phyloP scores from a whole-genome alignment of 2,329 filamentous ascomycete species.

The Stagonosporopsis vannaccii region DNA sequence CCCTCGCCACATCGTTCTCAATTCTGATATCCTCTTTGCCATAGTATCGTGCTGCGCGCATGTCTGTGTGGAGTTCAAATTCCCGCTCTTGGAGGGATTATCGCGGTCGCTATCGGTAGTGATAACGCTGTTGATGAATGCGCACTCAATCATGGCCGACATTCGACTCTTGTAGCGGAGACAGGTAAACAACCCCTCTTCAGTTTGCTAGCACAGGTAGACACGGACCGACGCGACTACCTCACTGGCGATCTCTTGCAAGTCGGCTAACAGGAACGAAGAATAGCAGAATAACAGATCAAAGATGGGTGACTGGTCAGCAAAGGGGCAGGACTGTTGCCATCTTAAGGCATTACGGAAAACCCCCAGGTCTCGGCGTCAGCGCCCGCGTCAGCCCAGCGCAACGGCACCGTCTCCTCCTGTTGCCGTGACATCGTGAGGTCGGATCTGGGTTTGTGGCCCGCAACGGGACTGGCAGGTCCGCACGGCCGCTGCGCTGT shows the following conservation, averaged over 20 bases:
- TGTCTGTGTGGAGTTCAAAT: slow-evolving; percentile 30
- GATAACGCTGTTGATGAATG: slow-evolving; percentile 40
- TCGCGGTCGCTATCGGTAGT: slow-evolving; percentile 15
- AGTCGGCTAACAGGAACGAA: slow-evolving; percentile 9
- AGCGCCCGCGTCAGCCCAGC: slow-evolving; percentile 4
- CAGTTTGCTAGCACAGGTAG: background rate
- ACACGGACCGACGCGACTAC: background rate
- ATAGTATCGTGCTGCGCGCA: slow-evolving; percentile 64
- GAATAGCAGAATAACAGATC: background rate
- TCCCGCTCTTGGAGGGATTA: background rate
- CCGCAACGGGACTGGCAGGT: slow-evolving; percentile 12
- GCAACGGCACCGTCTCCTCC: slow-evolving; percentile 4
- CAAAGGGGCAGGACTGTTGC: background rate
- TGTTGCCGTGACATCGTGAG: slow-evolving; percentile 9
- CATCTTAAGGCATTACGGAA: slow-evolving; percentile 3
- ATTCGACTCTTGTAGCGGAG: slow-evolving; percentile 15
- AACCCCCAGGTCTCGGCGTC: background rate
- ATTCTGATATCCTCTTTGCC: slow-evolving; percentile 64
- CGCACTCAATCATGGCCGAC: slow-evolving; percentile 39
- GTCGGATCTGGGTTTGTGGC: slow-evolving; percentile 10
- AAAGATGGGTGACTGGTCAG: background rate
- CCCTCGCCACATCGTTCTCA: slow-evolving; percentile 57
- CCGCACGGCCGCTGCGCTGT: slow-evolving; percentile 7
- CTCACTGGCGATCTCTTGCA: background rate
- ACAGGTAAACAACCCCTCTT: background rate